phyloP scores from a whole-genome alignment of 192 early-diverging fungal genomes.

The Chytriomyces sp. region DNA sequence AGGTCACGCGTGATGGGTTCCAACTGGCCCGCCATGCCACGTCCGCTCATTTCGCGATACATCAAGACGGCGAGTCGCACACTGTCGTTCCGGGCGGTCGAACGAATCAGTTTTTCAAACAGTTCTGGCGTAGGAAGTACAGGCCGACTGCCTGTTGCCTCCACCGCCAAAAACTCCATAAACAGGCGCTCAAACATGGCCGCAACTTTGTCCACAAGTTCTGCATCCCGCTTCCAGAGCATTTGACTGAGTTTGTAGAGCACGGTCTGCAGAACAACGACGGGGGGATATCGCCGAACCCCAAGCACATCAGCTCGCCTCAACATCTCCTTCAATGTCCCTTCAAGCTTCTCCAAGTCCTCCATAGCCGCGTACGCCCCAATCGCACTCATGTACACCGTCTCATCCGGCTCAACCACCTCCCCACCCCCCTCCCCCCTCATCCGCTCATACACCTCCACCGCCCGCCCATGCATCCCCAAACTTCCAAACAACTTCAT shows the following conservation, averaged over 20 bases:
- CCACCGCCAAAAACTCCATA: slow-evolving; percentile 14
- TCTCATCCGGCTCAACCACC: slow-evolving; percentile 24
- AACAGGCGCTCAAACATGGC: slow-evolving; percentile 13
- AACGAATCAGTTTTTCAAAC: slow-evolving; percentile 10
- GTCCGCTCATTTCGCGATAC: slow-evolving; percentile 10
- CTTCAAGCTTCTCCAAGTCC: slow-evolving; percentile 12
- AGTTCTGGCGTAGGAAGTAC: slow-evolving; percentile 10
- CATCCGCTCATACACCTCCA: slow-evolving; percentile 12
- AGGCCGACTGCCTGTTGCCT: neutral
- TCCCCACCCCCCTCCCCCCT: neutral
- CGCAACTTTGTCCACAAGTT: neutral
- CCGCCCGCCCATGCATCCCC: neutral
- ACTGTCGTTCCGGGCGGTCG: neutral
- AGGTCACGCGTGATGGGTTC: slow-evolving; percentile 12
- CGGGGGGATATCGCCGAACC: slow-evolving; percentile 2
- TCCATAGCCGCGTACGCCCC: slow-evolving; percentile 7
- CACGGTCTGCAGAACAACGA: slow-evolving; percentile 18
- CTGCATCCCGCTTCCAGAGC: slow-evolving; percentile 7
- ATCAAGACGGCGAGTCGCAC: slow-evolving; percentile 8
- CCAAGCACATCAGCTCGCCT: neutral
- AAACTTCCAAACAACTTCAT: slow-evolving; percentile 22
- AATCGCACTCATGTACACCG: slow-evolving; percentile 23
- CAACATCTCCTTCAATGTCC: slow-evolving; percentile 11
- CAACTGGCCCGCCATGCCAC: neutral
- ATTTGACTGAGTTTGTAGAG: slow-evolving; percentile 20